Percentiles rank a stretch among this genome's conserved stretches.
phyloP scores from a whole-genome alignment of 2,329 filamentous ascomycete genomes.

The Diaporthe sp. region DNA sequence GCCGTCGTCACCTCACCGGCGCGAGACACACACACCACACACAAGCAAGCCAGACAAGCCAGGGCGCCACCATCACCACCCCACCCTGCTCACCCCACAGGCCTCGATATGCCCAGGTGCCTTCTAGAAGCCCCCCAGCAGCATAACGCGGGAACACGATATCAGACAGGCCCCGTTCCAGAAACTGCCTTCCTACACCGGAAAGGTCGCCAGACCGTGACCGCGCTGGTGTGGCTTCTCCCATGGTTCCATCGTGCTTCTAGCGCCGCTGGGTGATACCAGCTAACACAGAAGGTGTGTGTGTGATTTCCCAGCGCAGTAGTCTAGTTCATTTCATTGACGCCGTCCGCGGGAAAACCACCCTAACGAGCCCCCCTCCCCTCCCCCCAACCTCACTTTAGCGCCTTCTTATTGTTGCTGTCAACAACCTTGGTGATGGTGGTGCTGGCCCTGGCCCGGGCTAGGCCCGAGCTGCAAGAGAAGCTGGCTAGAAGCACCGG shows the following conservation, averaged over 20 bases:
- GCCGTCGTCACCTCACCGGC: slow-evolving; percentile 28
- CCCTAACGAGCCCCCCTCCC: not conserved
- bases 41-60: not conserved
- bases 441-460: not conserved
- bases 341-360: slow-evolving; percentile 10
- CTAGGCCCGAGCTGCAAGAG: slow-evolving; percentile 26
- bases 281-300: not conserved
- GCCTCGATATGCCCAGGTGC: not conserved
- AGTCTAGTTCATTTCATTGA: not conserved
- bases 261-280: slow-evolving; percentile 18
- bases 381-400: not conserved
- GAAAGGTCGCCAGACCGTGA: slow-evolving; percentile 9
- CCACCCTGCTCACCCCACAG: not conserved
- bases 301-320: slow-evolving; percentile 27
- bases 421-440: not conserved
- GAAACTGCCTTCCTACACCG: slow-evolving; percentile 36
- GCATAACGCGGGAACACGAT: slow-evolving; percentile 21
- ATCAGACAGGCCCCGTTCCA: slow-evolving; percentile 6
- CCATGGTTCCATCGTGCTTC: slow-evolving; percentile 35
- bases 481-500: slow-evolving; percentile 31
- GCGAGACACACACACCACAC: not conserved
- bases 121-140: slow-evolving; percentile 24
- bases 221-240: not conserved
- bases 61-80: slow-evolving; percentile 9
- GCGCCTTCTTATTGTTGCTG: slow-evolving; percentile 2